Evolutionary conservation across 1,284 basidiomycete genomes (phyloP).

Genomic region (Cutaneotrichosporon spelunceum): DNA sequence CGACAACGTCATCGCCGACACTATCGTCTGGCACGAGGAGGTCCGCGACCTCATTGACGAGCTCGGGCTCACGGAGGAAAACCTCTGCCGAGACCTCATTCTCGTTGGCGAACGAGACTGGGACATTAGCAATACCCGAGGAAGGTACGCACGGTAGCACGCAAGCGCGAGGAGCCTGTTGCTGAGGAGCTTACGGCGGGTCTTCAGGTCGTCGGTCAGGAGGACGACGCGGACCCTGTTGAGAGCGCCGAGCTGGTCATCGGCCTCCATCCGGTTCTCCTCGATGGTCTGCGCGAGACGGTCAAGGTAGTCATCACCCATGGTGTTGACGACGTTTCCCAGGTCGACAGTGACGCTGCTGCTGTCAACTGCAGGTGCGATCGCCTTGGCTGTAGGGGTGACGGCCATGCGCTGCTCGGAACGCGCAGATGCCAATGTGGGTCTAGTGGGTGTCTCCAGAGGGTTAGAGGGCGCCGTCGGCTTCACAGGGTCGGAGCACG

Average conservation of each 20-base stretch:
- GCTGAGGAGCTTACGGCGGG: slow-evolving; percentile 75
- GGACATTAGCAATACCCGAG: slow-evolving; percentile 13
- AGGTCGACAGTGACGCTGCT: slow-evolving; percentile 40
- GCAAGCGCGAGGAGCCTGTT: slow-evolving; percentile 83
- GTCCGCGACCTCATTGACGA: slow-evolving; percentile 82
- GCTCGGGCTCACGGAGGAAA: slow-evolving; percentile 87
- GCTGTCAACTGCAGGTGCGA: slow-evolving; percentile 13
- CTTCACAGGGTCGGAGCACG: not conserved
- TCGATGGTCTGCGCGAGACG: slow-evolving; percentile 72
- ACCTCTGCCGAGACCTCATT: slow-evolving; percentile 72
- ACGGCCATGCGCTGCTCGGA: slow-evolving; percentile 9
- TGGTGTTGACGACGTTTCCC: slow-evolving; percentile 27
- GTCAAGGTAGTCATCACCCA: slow-evolving; percentile 44
- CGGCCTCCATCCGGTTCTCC: slow-evolving; percentile 68
- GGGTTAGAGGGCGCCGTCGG: not conserved
- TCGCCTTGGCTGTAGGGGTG: slow-evolving; percentile 14
- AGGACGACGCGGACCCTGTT: slow-evolving; percentile 81
- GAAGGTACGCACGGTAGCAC: slow-evolving; percentile 60
- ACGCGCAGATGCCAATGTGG: slow-evolving; percentile 10
- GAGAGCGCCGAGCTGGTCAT: slow-evolving; percentile 84
- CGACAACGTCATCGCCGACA: slow-evolving; percentile 62
- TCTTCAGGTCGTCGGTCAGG: slow-evolving; percentile 58
- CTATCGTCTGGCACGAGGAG: slow-evolving; percentile 69
- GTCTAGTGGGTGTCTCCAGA: slow-evolving; percentile 31
- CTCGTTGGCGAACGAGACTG: slow-evolving; percentile 72